Conservation (phyloP, 139 green algal species). For the Gonium pectorale region DNA sequence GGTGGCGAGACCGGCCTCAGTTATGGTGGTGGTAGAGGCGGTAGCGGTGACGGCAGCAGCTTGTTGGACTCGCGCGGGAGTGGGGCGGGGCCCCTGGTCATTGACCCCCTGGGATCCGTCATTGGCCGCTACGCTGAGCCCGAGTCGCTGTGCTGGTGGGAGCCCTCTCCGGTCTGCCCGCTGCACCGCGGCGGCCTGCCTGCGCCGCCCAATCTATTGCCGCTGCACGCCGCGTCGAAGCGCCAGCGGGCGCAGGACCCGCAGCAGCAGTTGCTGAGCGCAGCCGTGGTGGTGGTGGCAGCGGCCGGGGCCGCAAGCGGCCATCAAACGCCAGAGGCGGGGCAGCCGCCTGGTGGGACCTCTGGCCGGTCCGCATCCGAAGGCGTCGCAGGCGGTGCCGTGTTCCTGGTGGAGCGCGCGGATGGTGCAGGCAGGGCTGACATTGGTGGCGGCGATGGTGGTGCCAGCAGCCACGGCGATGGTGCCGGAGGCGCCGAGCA, state of each 20-base stretch:
- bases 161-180: constrained; percentile 2
- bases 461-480: not conserved
- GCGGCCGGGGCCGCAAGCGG: not conserved
- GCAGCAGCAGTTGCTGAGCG: not conserved
- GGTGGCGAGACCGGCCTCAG: no score
- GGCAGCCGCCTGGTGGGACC: no score
- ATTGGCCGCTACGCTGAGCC: not conserved
- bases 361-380: no score
- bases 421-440: not conserved
- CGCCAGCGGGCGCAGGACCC: not conserved
- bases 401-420: not conserved
- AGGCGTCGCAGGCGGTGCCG: not conserved
- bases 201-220: constrained; percentile 1
- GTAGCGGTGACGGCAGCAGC: no score
- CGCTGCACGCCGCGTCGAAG: not conserved
- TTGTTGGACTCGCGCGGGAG: not conserved
- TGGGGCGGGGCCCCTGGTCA: not conserved
- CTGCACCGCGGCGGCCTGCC: not conserved
- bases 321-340: no score
- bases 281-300: not conserved
- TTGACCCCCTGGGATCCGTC: not conserved
- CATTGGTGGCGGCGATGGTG: not conserved
- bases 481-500: no score
- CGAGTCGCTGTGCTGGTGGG: not conserved
- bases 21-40: no score